Evolutionary conservation across 2,329 filamentous ascomycete genomes (phyloP).

Genomic region (Colletotrichum navitas): DNA sequence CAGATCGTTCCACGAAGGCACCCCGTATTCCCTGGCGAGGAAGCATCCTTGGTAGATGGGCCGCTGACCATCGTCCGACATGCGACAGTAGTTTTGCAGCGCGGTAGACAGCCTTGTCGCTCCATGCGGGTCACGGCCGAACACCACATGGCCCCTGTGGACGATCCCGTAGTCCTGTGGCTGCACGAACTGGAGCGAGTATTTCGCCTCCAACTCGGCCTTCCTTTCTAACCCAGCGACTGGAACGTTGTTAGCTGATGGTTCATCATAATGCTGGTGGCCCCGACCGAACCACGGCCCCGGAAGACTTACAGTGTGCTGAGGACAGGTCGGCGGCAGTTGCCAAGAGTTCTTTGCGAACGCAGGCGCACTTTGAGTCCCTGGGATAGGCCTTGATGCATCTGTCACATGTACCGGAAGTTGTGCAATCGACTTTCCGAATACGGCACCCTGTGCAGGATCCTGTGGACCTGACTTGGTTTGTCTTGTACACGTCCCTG

Average conservation of each 20-base stretch:
- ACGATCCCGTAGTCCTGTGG: background rate
- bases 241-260: background rate
- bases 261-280: background rate
- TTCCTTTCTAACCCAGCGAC: background rate
- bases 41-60: background rate
- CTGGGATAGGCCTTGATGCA: background rate
- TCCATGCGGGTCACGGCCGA: background rate
- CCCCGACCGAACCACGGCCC: background rate
- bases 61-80: background rate
- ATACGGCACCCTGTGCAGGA: constrained; percentile 2
- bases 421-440: constrained; percentile 3
- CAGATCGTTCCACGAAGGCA: constrained; percentile 2
- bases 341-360: background rate
- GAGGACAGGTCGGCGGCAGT: background rate
- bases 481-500: background rate
- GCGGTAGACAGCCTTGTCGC: background rate
- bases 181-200: background rate
- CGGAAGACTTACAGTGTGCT: background rate
- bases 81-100: constrained; percentile 2
- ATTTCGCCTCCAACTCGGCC: background rate
- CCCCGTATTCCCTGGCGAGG: background rate
- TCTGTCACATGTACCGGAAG: background rate
- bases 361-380: background rate
- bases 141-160: background rate
- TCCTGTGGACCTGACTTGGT: background rate